Percentiles rank a stretch among this genome's conserved stretches.
These are phyloP conservation scores for Suhomyces atakaporum DNA, from an alignment of 1,139 yeast genomes.

Conservation along the genomic window DNA sequence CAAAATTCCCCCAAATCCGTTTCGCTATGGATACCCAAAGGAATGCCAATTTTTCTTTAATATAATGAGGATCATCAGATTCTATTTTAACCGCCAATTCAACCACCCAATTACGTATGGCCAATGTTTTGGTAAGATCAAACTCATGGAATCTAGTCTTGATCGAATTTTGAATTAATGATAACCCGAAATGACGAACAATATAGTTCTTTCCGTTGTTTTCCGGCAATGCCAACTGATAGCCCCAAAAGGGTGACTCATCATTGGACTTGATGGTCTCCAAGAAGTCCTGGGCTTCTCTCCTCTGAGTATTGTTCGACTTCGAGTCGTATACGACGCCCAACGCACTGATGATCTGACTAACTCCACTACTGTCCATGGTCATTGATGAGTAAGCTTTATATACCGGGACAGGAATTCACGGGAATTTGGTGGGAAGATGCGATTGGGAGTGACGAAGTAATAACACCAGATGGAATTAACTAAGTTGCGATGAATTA, in stretches of 20 bases:
- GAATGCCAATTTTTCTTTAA: constrained; percentile 86
- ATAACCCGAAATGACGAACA: constrained; percentile 88
- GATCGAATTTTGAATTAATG: constrained; percentile 74
- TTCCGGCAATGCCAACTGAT: constrained; percentile 68
- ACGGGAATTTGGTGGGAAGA: neutral
- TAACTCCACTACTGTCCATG: constrained; percentile 68
- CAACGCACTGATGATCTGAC: constrained; percentile 74
- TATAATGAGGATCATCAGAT: constrained; percentile 78
- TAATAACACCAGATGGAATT: too few species aligned
- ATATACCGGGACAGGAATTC: neutral
- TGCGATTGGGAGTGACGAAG: neutral
- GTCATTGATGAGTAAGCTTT: constrained; percentile 20
- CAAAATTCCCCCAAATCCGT: constrained; percentile 77
- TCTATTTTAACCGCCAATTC: constrained; percentile 67
- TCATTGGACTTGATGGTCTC: constrained; percentile 75
- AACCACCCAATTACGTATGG: constrained; percentile 81
- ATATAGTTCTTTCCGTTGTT: constrained; percentile 65
- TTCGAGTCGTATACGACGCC: constrained; percentile 75
- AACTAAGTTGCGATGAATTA: constrained; percentile 1
- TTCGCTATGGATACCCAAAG: constrained; percentile 95
- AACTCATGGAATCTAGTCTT: constrained; percentile 54
- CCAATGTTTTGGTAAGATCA: constrained; percentile 63
- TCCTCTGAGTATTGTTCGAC: constrained; percentile 63
- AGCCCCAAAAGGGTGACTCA: constrained; percentile 93
- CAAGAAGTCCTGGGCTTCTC: constrained; percentile 70